Conservation (phyloP, 2,329 filamentous ascomycete genomes). For the Pseudogymnoascus pannorum region DNA sequence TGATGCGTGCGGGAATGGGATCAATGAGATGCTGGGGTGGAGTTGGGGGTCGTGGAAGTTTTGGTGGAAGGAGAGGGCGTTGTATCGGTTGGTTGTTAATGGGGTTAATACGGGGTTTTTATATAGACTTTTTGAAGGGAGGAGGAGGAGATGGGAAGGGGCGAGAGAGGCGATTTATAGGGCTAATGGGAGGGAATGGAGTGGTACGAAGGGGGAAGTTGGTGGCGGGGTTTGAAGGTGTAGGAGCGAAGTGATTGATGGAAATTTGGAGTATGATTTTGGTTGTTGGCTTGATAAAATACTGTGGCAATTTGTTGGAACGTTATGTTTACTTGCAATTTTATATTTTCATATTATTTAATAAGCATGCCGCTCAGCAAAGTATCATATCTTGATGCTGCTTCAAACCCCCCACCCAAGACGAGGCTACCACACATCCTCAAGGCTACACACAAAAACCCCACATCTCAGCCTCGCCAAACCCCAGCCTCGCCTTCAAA, state of each 20-base stretch:
- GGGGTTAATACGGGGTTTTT: slow-evolving; percentile 36
- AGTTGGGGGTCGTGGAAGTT: slow-evolving; percentile 36
- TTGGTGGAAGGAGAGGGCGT: slow-evolving; percentile 32
- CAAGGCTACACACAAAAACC: background rate
- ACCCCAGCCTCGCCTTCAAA: background rate
- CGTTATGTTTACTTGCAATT: background rate
- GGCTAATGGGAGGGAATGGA: slow-evolving; percentile 19
- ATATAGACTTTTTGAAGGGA: slow-evolving; percentile 35
- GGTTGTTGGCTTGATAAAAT: background rate
- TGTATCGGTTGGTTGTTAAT: slow-evolving; percentile 33
- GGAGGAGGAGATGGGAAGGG: slow-evolving; percentile 33
- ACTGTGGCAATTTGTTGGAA: background rate
- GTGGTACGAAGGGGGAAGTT: background rate
- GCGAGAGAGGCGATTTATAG: slow-evolving; percentile 32
- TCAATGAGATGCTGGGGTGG: slow-evolving; percentile 35
- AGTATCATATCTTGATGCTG: background rate
- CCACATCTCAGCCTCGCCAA: slow-evolving; percentile 1
- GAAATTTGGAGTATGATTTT: background rate
- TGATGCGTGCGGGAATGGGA: slow-evolving; percentile 34
- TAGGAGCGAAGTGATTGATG: background rate
- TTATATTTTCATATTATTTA: background rate
- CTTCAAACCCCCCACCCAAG: background rate
- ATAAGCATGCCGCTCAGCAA: background rate
- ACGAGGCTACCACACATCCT: background rate
- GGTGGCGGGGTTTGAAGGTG: background rate